A percentile compares a stretch with the other conserved stretches of the same genome.
These are phyloP conservation scores for Backusella luteola DNA, from an alignment of 192 early-diverging fungal genomes.

Conservation along the genomic window DNA sequence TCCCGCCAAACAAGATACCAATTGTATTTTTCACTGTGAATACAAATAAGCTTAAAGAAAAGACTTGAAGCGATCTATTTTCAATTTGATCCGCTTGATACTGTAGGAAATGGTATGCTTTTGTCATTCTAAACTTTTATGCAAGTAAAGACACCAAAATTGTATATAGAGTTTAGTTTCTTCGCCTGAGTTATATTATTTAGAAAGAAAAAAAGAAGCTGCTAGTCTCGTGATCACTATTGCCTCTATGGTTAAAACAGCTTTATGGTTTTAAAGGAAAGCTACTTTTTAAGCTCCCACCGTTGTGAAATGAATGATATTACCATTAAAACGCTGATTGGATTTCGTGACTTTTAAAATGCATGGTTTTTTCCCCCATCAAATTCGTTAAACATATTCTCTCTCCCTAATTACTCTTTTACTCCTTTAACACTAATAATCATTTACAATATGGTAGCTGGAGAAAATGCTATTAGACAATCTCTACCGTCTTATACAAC, in stretches of 20 bases:
- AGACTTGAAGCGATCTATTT: not conserved
- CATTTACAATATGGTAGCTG: not conserved
- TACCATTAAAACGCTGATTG: not conserved
- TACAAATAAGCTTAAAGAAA: not conserved
- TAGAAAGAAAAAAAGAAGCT: not conserved
- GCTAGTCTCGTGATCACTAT: not conserved
- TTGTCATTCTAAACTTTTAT: not conserved
- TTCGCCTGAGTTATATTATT: not conserved
- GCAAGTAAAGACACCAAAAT: not conserved
- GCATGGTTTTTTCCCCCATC: not conserved
- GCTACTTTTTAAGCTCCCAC: not conserved
- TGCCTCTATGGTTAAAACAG: not conserved
- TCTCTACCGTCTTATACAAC: conserved; percentile 23
- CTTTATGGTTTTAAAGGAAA: not conserved
- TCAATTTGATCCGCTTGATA: not conserved
- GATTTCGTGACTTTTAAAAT: conserved; percentile 9
- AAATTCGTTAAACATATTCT: not conserved
- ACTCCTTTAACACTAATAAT: not conserved
- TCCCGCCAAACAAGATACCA: not conserved
- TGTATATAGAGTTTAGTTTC: not conserved
- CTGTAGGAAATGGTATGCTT: not conserved
- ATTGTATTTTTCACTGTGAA: not conserved
- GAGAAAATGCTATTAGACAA: not conserved
- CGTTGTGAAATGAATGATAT: conserved; percentile 1
- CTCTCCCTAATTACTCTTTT: conserved; percentile 2